These are phyloP conservation scores for Fusarium citri DNA, from an alignment of 2,329 filamentous ascomycete genomes.

Conservation along the genomic window DNA sequence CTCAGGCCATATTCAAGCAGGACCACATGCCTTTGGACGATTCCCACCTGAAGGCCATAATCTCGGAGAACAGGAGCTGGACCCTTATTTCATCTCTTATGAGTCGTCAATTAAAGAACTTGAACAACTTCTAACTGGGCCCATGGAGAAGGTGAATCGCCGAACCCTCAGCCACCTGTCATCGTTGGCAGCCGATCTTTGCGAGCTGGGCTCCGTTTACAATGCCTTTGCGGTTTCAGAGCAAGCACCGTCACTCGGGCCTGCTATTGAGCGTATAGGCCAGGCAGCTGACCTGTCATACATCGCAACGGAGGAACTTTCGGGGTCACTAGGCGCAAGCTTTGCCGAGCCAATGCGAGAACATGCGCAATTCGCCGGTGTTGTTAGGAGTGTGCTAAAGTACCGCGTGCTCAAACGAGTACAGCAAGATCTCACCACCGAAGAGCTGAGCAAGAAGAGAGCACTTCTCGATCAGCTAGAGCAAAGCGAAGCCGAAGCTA, in stretches of 20 bases:
- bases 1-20: conserved; percentile 54
- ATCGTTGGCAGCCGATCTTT: conserved; percentile 85
- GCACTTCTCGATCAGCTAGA: conserved; percentile 88
- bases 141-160: conserved; percentile 96
- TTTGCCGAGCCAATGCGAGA: conserved; percentile 99
- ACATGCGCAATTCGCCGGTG: conserved; percentile 95
- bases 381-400: conserved; percentile 87
- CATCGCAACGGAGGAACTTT: conserved; percentile 92
- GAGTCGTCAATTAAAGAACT: conserved; percentile 93
- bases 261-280: conserved; percentile 92
- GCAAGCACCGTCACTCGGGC: conserved; percentile 85
- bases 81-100: conserved; percentile 95
- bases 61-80: conserved; percentile 88
- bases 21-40: conserved; percentile 74
- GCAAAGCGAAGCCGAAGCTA: conserved; percentile 90
- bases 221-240: conserved; percentile 98
- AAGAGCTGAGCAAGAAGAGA: conserved; percentile 90
- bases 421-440: conserved; percentile 96
- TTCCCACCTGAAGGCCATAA: conserved; percentile 84
- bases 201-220: conserved; percentile 93
- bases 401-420: conserved; percentile 94
- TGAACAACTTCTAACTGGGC: conserved; percentile 86
- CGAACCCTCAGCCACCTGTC: conserved; percentile 88
- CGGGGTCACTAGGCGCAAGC: conserved; percentile 85
- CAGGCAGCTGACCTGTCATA: conserved; percentile 97